Evolutionary conservation across 768 basidiomycete species (phyloP), one percentile per base, ranked within the genome.

Genomic region (Russula vinacea): DNA sequence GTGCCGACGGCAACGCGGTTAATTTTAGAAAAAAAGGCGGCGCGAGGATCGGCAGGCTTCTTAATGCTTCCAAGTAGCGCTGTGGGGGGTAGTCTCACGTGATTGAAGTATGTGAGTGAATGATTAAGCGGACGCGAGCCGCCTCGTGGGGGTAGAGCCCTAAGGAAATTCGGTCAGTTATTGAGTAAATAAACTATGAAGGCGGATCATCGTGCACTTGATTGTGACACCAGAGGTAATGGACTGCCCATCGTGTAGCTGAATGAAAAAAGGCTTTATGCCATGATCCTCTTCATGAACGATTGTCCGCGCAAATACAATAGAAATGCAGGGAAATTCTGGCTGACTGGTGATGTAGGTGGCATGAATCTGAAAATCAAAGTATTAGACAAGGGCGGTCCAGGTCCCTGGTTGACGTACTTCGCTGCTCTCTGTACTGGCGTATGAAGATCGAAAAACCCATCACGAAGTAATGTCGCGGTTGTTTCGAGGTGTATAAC

Each of bases 401-500:
- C 11, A 4, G 1, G 22, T 10, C 13, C 1, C 29, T n/a, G 6
- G 40, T 22, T 6, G 7, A n/a, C 75, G 50, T 61, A 80, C 80
- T 80, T 80, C 5, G 78, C 76, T 2, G 78, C 78, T 10, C 67
- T 40, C 5, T 65, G 65, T 16, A 59, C 60, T 2, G 79, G 79
- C 0, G 78, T 78, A 64, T 78, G 67, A 14, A 81, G 70, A 29
- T 71, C 67, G 57, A 80, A 79, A 8, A 69, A 70, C 0, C 80
- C 81, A n/a, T 70, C 67, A 0, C 73, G 71, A 1, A 78, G 71
- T 29, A 75, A 70, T 0, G 77, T 79, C 5, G 79, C 79, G 0
- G 74, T 76, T 0, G 81, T 81, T 67, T 81, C 79, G 14, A 81
- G 56, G 68, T 79, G 74, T 19, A 72, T 56, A 17, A 73, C 76